A percentile compares a stretch with the other conserved stretches of the same genome.
phyloP scores from a whole-genome alignment of 2,329 filamentous ascomycete species.

The Diaporthe destruens region DNA sequence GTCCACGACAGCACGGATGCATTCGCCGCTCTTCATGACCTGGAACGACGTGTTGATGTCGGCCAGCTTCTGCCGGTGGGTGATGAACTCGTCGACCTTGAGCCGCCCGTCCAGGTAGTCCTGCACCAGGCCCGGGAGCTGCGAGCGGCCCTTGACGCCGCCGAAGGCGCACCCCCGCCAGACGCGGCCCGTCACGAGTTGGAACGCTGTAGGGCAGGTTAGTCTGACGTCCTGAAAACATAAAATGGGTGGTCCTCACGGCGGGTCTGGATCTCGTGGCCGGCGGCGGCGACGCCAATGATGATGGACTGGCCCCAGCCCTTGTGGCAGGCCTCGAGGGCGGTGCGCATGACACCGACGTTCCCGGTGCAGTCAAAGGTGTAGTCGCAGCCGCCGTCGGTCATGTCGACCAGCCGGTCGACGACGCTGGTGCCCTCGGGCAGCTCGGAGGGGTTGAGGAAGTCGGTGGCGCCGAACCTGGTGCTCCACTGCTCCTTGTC shows the following conservation, averaged over 20 bases:
- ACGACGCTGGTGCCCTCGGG: slow-evolving; percentile 81
- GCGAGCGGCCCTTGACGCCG: slow-evolving; percentile 96
- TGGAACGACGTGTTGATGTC: slow-evolving; percentile 91
- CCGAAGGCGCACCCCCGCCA: slow-evolving; percentile 99
- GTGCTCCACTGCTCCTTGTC: slow-evolving; percentile 90
- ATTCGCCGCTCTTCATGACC: slow-evolving; percentile 96
- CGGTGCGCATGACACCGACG: slow-evolving; percentile 93
- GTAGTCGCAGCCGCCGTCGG: slow-evolving; percentile 97
- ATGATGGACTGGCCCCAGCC: slow-evolving; percentile 98
- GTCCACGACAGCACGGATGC: slow-evolving; percentile 92
- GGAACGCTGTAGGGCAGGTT: slow-evolving; percentile 77
- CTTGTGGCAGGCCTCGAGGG: slow-evolving; percentile 98
- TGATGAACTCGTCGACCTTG: slow-evolving; percentile 99
- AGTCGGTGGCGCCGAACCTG: slow-evolving; percentile 97
- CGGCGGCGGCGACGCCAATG: slow-evolving; percentile 96
- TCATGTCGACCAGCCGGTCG: slow-evolving; percentile 96
- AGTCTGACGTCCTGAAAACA: no score
- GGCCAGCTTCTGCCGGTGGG: slow-evolving; percentile 85
- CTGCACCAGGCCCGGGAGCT: slow-evolving; percentile 86
- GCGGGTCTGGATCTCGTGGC: slow-evolving; percentile 93
- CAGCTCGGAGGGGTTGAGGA: slow-evolving; percentile 91
- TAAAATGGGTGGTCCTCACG: slow-evolving; percentile 78
- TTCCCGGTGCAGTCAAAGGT: slow-evolving; percentile 99
- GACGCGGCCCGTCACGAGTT: slow-evolving; percentile 95
- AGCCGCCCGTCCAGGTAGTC: slow-evolving; percentile 92